Base-by-base conservation (phyloP, 208 protist genomes). In the Acanthamoeba rhysodes region DNA sequence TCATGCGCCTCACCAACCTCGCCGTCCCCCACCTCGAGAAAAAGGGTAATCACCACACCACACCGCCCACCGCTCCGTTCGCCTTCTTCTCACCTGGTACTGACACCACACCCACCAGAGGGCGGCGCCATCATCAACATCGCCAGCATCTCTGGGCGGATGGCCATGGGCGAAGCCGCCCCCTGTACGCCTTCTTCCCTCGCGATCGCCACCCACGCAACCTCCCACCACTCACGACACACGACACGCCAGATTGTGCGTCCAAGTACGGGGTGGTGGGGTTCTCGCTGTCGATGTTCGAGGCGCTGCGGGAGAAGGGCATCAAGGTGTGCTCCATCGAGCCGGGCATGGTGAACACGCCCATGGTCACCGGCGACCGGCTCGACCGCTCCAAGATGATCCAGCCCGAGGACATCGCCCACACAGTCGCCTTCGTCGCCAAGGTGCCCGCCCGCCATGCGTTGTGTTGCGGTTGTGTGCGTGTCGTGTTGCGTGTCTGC, bases 121-220 rank as follows among this genome's bases (percentile, higher is more conserved):
- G 57, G 84, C n/a, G 37, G 59, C n/a, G 50, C 84, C n/a, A n/a
- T 91, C 57, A 91, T 91, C 84, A 91, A 91, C 84, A 91, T 91
- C 57, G 84, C 57, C 16, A 72, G 57, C 59, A 70, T 91, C 12
- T 7, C 84, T 2, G 84, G 84, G 5, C 8, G 50, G 0, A 41
- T 48, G 20, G 32, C 50, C 24, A 62, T 72, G 5, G 84, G 84
- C 59, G 48, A 41, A 5, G 50, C 9, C 7, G 84, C 55, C 10
- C 84, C 84, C 14, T 91, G 84, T 91, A 70, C 59, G 5, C 45
- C 29, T 85, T 12, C 48, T 22, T 50, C 20, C 34, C 18, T 27
- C n/a, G 22, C 10, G 6, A n/a, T 32, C 48, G 1, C 24, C 76
- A 2, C 76, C 45, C 18, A 14, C n/a, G 34, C 76, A 12, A 24